Evolutionary conservation across 345 rosid genomes (phyloP).

Genomic region (Physaria fendleri): DNA sequence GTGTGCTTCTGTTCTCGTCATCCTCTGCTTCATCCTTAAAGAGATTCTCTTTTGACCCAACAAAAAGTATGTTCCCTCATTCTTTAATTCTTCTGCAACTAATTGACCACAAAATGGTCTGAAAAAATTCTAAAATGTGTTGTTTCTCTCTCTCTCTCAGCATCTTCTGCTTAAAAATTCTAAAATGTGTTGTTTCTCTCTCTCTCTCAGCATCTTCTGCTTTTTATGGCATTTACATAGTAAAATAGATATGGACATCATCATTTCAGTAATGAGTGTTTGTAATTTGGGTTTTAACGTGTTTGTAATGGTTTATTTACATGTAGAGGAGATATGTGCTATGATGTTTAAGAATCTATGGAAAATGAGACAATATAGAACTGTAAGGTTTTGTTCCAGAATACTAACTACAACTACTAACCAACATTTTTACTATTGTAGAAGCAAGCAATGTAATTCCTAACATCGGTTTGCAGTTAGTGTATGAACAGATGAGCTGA

Average conservation of each 20-base stretch:
- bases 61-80: background rate
- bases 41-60: slow-evolving; percentile 53
- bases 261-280: slow-evolving; percentile 10
- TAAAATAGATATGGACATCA: no score
- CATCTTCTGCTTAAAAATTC: background rate
- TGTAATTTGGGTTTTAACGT: background rate
- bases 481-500: slow-evolving; percentile 6
- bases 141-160: background rate
- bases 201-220: no score
- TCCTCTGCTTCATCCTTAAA: slow-evolving; percentile 90
- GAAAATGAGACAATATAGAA: background rate
- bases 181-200: no score
- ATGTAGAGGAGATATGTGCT: slow-evolving; percentile 5
- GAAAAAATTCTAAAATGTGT: slow-evolving; percentile 1
- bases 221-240: background rate
- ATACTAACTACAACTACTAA: background rate
- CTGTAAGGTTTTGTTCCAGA: background rate
- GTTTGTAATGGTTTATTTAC: no score
- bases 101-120: background rate
- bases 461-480: slow-evolving; percentile 10
- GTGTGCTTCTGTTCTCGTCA: slow-evolving; percentile 80
- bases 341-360: slow-evolving; percentile 1
- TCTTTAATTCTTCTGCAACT: slow-evolving; percentile 6
- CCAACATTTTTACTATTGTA: background rate
- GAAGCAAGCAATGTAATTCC: slow-evolving; percentile 2